phyloP scores from a whole-genome alignment of 306 rosid genomes.

The Gastrolobium bilobum region DNA sequence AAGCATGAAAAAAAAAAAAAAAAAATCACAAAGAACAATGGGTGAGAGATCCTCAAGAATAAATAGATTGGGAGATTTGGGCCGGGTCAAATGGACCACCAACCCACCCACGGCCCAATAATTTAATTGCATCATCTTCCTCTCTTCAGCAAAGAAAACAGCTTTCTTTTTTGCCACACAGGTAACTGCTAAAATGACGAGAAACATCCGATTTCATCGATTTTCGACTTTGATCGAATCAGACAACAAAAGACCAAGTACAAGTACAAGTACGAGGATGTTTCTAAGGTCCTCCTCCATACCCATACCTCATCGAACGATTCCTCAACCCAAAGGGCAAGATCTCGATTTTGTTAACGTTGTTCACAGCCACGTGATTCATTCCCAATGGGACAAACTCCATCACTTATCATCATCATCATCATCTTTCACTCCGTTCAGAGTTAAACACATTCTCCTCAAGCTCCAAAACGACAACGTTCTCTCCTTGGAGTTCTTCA shows the following conservation, averaged over 20 bases:
- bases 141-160: neutral
- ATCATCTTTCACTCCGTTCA: constrained; percentile 62
- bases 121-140: neutral
- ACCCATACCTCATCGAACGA: constrained; percentile 77
- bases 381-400: constrained; percentile 82
- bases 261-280: constrained; percentile 24
- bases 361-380: constrained; percentile 75
- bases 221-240: constrained; percentile 51
- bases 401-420: constrained; percentile 46
- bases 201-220: constrained; percentile 47
- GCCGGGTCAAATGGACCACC: neutral
- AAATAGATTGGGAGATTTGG: neutral
- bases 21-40: no score
- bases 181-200: constrained; percentile 1
- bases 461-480: constrained; percentile 72
- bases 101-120: neutral
- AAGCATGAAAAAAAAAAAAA: no score
- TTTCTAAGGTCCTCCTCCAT: constrained; percentile 40
- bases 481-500: constrained; percentile 75
- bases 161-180: no score
- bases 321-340: constrained; percentile 74
- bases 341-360: constrained; percentile 85
- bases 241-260: neutral
- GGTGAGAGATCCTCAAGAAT: no score
- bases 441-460: constrained; percentile 72